These are phyloP conservation scores for Xerocomus minutiporus DNA, from an alignment of 1,284 basidiomycete species.

Conservation along the genomic window DNA sequence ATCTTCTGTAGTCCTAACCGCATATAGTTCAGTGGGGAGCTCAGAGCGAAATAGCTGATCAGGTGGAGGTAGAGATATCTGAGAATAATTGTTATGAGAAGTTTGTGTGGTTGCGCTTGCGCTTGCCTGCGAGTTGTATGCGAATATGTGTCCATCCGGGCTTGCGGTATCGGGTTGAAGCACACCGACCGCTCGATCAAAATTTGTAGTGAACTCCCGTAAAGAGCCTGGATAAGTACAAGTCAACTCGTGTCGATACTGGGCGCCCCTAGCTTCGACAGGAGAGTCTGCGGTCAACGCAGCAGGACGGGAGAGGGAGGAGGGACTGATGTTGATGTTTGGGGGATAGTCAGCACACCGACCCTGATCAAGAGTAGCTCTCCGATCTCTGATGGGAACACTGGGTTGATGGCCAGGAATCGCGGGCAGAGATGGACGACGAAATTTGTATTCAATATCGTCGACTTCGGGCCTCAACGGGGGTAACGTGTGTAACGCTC, in stretches of 20 bases:
- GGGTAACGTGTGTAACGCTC: slow-evolving; percentile 24
- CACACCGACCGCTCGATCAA: slow-evolving; percentile 15
- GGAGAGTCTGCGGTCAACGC: slow-evolving; percentile 5
- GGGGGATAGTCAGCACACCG: slow-evolving; percentile 16
- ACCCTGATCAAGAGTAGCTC: slow-evolving; percentile 13
- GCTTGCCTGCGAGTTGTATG: slow-evolving; percentile 11
- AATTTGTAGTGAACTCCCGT: slow-evolving; percentile 19
- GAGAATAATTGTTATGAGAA: slow-evolving; percentile 17
- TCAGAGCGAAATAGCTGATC: slow-evolving; percentile 30
- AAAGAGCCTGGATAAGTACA: slow-evolving; percentile 18
- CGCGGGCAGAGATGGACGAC: slow-evolving; percentile 30
- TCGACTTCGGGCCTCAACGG: slow-evolving; percentile 26
- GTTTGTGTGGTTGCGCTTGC: slow-evolving; percentile 1
- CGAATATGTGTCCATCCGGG: slow-evolving; percentile 7
- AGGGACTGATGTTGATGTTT: neutral
- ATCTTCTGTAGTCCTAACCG: slow-evolving; percentile 26
- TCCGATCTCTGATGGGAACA: slow-evolving; percentile 13
- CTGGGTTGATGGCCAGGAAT: slow-evolving; percentile 10
- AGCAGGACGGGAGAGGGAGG: slow-evolving; percentile 7
- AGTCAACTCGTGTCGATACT: slow-evolving; percentile 14
- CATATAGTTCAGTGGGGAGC: slow-evolving; percentile 29
- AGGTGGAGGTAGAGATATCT: slow-evolving; percentile 32
- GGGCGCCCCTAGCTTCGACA: slow-evolving; percentile 13
- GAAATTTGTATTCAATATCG: slow-evolving; percentile 30
- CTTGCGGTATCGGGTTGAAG: slow-evolving; percentile 12